Percentiles rank a stretch among this genome's conserved stretches.
phyloP scores from a whole-genome alignment of 2,329 filamentous ascomycete species.

The Xylaria multiplex region DNA sequence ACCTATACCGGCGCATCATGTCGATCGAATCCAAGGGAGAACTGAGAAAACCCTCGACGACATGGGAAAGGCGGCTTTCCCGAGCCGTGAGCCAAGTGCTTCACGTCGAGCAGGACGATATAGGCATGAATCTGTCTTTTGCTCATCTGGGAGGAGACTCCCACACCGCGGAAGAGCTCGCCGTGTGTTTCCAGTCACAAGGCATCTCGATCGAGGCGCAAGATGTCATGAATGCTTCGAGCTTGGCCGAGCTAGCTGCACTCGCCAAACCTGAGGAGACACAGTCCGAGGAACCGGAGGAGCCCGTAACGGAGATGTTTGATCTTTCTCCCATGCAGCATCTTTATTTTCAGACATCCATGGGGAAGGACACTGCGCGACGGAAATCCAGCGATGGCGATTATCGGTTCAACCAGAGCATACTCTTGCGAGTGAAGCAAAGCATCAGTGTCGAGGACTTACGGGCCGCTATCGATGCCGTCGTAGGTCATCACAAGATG shows the following conservation, averaged over 20 bases:
- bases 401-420: slow-evolving; percentile 62
- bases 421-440: slow-evolving; percentile 58
- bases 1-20: slow-evolving; percentile 58
- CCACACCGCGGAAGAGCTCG: slow-evolving; percentile 53
- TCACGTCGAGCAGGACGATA: slow-evolving; percentile 51
- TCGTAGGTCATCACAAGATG: slow-evolving; percentile 63
- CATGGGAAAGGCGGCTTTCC: slow-evolving; percentile 54
- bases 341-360: slow-evolving; percentile 61
- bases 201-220: slow-evolving; percentile 52
- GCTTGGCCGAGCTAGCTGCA: slow-evolving; percentile 53
- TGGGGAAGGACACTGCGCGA: slow-evolving; percentile 51
- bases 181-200: slow-evolving; percentile 52
- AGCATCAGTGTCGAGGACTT: slow-evolving; percentile 56
- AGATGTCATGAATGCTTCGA: slow-evolving; percentile 53
- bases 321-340: slow-evolving; percentile 65
- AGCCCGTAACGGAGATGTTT: slow-evolving; percentile 53
- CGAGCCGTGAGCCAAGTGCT: slow-evolving; percentile 53
- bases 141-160: slow-evolving; percentile 54
- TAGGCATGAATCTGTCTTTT: slow-evolving; percentile 57
- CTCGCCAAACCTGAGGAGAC: slow-evolving; percentile 50
- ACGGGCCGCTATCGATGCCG: slow-evolving; percentile 58
- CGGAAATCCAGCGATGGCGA: slow-evolving; percentile 49
- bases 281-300: slow-evolving; percentile 48
- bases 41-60: slow-evolving; percentile 50
- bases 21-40: slow-evolving; percentile 53